phyloP scores from a whole-genome alignment of 805 yeast species.

The Candida schatavii region DNA sequence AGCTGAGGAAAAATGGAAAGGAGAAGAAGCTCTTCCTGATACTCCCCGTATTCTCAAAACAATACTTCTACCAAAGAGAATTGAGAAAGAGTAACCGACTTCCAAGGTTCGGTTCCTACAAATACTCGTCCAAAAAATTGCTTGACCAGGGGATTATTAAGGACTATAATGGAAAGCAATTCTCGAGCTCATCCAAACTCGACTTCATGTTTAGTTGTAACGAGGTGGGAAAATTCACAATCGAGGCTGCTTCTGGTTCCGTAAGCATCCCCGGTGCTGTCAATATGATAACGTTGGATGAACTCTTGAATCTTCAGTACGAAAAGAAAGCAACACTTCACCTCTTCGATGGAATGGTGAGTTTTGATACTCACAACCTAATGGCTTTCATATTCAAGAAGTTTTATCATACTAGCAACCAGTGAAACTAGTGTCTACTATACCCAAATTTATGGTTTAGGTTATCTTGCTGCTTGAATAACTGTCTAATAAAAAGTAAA shows the following conservation, averaged over 20 bases:
- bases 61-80: slow-evolving; percentile 72
- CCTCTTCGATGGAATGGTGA: slow-evolving; percentile 65
- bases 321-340: slow-evolving; percentile 54
- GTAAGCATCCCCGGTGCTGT: slow-evolving; percentile 63
- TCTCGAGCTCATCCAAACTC: slow-evolving; percentile 59
- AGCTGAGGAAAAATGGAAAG: slow-evolving; percentile 28
- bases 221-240: slow-evolving; percentile 63
- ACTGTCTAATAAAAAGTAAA: too few relatives aligned
- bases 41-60: slow-evolving; percentile 61
- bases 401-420: slow-evolving; percentile 77
- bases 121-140: slow-evolving; percentile 71
- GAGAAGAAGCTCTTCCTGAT: slow-evolving; percentile 48
- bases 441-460: too few relatives aligned
- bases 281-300: slow-evolving; percentile 62
- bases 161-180: slow-evolving; percentile 47
- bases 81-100: slow-evolving; percentile 62
- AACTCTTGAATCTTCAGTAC: slow-evolving; percentile 69
- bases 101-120: slow-evolving; percentile 75
- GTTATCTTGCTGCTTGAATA: too few relatives aligned
- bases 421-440: slow-evolving; percentile 17
- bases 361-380: slow-evolving; percentile 65
- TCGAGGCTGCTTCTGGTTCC: slow-evolving; percentile 73
- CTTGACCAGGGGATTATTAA: slow-evolving; percentile 68
- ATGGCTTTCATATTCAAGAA: slow-evolving; percentile 69
- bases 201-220: slow-evolving; percentile 76